Evolutionary conservation across 2,329 filamentous ascomycete species (phyloP), one percentile per base, ranked within the genome.

Genomic region (Chrysoporthe cubensis): DNA sequence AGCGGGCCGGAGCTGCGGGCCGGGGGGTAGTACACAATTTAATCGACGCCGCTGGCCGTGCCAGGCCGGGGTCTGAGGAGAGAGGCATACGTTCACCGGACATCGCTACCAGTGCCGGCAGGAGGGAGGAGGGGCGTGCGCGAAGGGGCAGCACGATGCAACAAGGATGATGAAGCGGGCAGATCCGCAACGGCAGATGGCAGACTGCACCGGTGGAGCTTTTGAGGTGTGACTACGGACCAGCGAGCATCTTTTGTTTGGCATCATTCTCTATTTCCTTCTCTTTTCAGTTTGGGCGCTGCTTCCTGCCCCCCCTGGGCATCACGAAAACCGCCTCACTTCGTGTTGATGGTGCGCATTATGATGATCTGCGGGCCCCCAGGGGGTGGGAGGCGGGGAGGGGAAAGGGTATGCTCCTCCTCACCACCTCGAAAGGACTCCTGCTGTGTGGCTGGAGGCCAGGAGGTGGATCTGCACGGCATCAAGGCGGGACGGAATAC

Each of bases 151-250:
- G 42, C 46, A 46, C 42, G 44, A 44, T 44, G 37, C 42, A 44
- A 26, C 57, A 26, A 44, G 7, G 57, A 63, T 52, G 37, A 40
- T 58, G 37, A 44, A 60, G 37, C 42, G 32, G 37, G 40, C 57
- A 60, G 56, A 42, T 14, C 11, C 21, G 26, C 14, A 42, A n/a
- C 21, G 56, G 37, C 56, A 58, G n/a, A 44, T 26, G 37, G 42
- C 21, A 68, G 65, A 69, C 42, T 68, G 65, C 68, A 67, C 66
- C 43, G 68, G 68, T 62, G 68, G 67, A 69, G 67, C 67, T 64
- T 64, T 52, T 21, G 26, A 65, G 66, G 57, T 65, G 65, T 67
- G 61, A 46, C 64, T 56, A 65, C 54, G 43, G 60, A 52, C 26
- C 61, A 69, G 67, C 67, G 65, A 69, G 67, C 67, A 69, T 67